These are phyloP conservation scores for Colletotrichum chrysophilum DNA, from an alignment of 2,329 filamentous ascomycete species.

Conservation along the genomic window DNA sequence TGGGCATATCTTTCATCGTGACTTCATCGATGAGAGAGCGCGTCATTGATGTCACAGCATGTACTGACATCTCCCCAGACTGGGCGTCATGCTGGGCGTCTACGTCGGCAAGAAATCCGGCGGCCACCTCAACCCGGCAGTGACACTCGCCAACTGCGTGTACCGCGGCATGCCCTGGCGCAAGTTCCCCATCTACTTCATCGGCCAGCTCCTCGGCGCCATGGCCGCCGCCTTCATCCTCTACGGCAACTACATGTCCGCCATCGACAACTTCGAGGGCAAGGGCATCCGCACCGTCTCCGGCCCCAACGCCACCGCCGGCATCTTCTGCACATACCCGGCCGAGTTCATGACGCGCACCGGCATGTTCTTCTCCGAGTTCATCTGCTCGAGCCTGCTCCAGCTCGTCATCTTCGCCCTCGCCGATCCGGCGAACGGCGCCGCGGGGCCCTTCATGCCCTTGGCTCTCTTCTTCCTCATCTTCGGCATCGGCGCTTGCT, in stretches of 20 bases:
- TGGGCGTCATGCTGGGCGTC: constrained; percentile 73
- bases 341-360: constrained; percentile 69
- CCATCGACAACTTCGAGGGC: constrained; percentile 70
- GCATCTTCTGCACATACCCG: constrained; percentile 77
- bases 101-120: constrained; percentile 71
- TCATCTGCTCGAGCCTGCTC: constrained; percentile 69
- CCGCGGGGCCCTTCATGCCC: constrained; percentile 62
- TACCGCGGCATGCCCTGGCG: constrained; percentile 73
- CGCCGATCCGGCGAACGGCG: constrained; percentile 62
- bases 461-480: constrained; percentile 74
- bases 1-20: neutral
- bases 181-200: constrained; percentile 70
- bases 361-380: constrained; percentile 75
- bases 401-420: constrained; percentile 77
- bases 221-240: constrained; percentile 66
- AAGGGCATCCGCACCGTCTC: constrained; percentile 66
- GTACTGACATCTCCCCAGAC: constrained; percentile 34
- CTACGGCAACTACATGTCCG: constrained; percentile 66
- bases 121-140: constrained; percentile 73
- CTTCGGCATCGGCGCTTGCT: constrained; percentile 75
- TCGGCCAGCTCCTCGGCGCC: constrained; percentile 71
- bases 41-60: neutral
- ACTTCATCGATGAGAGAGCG: constrained; percentile 6
- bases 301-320: constrained; percentile 65
- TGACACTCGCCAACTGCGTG: constrained; percentile 73